These are phyloP conservation scores for Phycomyces blakesleeanus DNA, from an alignment of 192 early-diverging fungal species.

Conservation along the genomic window DNA sequence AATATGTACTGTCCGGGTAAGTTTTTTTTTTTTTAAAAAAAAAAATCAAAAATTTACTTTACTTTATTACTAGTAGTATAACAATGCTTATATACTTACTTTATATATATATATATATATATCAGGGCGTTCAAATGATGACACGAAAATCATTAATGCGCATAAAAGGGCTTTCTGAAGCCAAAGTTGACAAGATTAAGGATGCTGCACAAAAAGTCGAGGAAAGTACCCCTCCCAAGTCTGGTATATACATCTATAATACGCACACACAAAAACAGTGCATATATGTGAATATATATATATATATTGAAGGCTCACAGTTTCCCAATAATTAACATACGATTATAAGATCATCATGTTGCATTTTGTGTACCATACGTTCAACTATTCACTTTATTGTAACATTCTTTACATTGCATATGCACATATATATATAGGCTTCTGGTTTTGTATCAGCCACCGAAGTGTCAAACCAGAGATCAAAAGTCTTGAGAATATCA, in stretches of 20 bases:
- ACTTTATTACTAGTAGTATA: too few relatives aligned
- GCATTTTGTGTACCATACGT: too few relatives aligned
- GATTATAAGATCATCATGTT: not conserved
- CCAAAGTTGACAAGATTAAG: conserved; percentile 85
- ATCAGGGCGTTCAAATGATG: conserved; percentile 71
- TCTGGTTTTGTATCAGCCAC: conserved; percentile 68
- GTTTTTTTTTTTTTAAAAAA: not conserved
- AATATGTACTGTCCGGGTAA: conserved; percentile 69
- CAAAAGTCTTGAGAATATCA: conserved; percentile 61
- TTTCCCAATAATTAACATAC: not conserved
- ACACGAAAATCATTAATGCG: conserved; percentile 58
- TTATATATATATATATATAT: too few relatives aligned
- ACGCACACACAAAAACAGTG: too few relatives aligned
- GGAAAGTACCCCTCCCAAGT: too few relatives aligned
- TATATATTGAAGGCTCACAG: too few relatives aligned
- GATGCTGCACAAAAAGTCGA: conserved; percentile 69
- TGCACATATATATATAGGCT: conserved; percentile 18
- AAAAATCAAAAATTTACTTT: not conserved
- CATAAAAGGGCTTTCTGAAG: conserved; percentile 81
- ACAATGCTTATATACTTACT: too few relatives aligned
- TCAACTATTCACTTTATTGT: too few relatives aligned
- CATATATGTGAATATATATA: too few relatives aligned
- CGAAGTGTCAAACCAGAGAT: conserved; percentile 50
- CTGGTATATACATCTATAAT: too few relatives aligned
- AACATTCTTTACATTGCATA: not conserved